These are phyloP conservation scores for Dothiorella sarmentorum DNA, from an alignment of 2,329 filamentous ascomycete genomes.

Conservation along the genomic window DNA sequence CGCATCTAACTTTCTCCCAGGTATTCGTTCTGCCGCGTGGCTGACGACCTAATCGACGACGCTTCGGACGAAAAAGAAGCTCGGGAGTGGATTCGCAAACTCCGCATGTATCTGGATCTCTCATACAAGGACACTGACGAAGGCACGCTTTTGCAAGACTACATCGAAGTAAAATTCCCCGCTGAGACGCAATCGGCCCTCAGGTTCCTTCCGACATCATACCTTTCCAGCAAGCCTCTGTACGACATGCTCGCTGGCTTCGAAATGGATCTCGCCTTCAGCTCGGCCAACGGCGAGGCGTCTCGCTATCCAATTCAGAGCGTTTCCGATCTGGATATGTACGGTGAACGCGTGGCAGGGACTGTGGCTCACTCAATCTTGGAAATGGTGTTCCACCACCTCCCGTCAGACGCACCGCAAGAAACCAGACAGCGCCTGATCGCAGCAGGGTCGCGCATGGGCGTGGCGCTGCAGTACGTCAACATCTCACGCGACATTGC, in stretches of 20 bases:
- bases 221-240: constrained; percentile 58
- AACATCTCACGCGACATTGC: constrained; percentile 74
- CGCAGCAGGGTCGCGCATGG: constrained; percentile 61
- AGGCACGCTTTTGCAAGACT: constrained; percentile 27
- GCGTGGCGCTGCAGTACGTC: constrained; percentile 70
- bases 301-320: constrained; percentile 54
- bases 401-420: constrained; percentile 20
- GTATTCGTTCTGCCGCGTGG: constrained; percentile 71
- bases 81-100: constrained; percentile 55
- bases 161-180: constrained; percentile 52
- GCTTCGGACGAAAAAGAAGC: constrained; percentile 53
- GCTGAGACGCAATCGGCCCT: constrained; percentile 52
- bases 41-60: constrained; percentile 70
- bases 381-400: constrained; percentile 62
- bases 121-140: constrained; percentile 41
- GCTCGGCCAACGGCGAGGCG: constrained; percentile 20
- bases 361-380: constrained; percentile 69
- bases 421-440: constrained; percentile 46
- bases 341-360: constrained; percentile 66
- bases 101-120: constrained; percentile 56
- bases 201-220: constrained; percentile 55
- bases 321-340: constrained; percentile 58
- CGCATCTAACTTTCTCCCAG: constrained; percentile 32
- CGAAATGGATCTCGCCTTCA: constrained; percentile 63
- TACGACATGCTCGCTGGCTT: constrained; percentile 66